Percentiles rank a stretch among this genome's conserved stretches.
These are phyloP conservation scores for Lasiodiplodia sp. DNA, from an alignment of 2,329 filamentous ascomycete species.

Conservation along the genomic window DNA sequence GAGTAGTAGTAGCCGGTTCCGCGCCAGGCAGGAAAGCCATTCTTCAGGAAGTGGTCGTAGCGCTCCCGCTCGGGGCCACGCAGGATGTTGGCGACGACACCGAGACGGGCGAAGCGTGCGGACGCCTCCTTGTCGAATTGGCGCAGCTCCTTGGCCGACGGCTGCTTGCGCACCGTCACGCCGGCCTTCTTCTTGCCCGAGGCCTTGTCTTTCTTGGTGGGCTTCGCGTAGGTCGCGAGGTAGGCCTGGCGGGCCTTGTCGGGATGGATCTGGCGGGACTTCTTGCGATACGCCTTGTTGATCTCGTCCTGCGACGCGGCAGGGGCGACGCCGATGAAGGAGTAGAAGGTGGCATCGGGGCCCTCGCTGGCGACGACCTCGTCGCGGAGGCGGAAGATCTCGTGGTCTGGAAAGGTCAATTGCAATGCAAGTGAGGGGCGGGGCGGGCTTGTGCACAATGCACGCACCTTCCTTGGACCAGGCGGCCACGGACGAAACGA, in stretches of 20 bases:
- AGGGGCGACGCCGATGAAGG: conserved; percentile 80
- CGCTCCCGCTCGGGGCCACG: conserved; percentile 80
- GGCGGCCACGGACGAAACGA: conserved; percentile 72
- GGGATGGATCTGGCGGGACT: conserved; percentile 82
- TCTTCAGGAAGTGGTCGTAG: conserved; percentile 91
- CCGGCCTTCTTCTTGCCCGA: conserved; percentile 58
- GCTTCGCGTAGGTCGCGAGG: conserved; percentile 69
- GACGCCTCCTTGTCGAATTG: conserved; percentile 80
- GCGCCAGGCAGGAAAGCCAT: conserved; percentile 96
- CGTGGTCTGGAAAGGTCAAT: conserved; percentile 71
- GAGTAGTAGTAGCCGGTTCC: conserved; percentile 98
- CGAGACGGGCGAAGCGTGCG: conserved; percentile 83
- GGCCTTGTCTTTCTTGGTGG: conserved; percentile 44
- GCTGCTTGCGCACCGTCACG: conserved; percentile 72
- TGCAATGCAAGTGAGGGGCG: not conserved
- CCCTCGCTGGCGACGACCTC: conserved; percentile 82
- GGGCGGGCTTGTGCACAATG: not conserved
- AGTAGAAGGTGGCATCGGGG: conserved; percentile 84
- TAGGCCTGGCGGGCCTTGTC: conserved; percentile 94
- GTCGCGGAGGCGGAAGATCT: conserved; percentile 95
- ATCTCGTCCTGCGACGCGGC: conserved; percentile 84
- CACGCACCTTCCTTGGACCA: conserved; percentile 84
- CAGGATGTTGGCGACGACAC: conserved; percentile 85
- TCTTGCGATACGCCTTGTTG: conserved; percentile 92
- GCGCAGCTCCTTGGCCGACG: conserved; percentile 76